Evolutionary conservation across 208 protist genomes (phyloP), one percentile per base, ranked within the genome.

Genomic region (Leishmania amazonensis): DNA sequence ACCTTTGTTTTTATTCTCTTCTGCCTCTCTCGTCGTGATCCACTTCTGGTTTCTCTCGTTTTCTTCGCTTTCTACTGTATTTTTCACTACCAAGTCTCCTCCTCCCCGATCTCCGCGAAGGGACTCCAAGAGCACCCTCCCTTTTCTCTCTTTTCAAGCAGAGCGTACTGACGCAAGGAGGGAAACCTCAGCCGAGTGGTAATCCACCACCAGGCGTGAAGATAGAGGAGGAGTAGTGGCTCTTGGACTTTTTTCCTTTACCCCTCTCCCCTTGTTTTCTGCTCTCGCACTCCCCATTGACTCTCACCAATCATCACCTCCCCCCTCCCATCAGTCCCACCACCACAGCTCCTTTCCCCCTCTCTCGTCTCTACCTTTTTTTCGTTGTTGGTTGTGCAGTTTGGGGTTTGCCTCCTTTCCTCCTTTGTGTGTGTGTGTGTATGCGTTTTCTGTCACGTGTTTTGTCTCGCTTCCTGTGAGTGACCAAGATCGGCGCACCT

Each of bases 391-490:
- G 75, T 21, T 49, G 11, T 47, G 65, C 8, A 35, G 65, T 40
- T 9, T 35, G 1, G 35, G 38, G 40, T 35, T 42, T 42, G 4
- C 65, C n/a, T 71, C 21, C 38, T 1, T 1, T 45, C 19, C 38
- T 42, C 38, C n/a, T 3, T 24, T 71, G 38, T 47, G 38, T 40
- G 38, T 47, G 38, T 40, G 38, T 38, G 19, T 42, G 62, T 42
- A 9, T 21, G 38, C 54, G 73, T 5, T 79, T 76, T 64, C 38
- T 51, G 57, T 82, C 53, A 35, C 19, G 40, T 79, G 19, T 80
- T 81, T 21, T 78, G 54, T 65, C 71, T 60, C 71, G 21, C 76
- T 86, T 76, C 64, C 35, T 80, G 81, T 53, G 21, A 11, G 21
- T 51, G 7, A 17, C 42, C 42, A 51, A 47, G 68, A 53, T 73